A percentile compares a stretch with the other conserved stretches of the same genome.
phyloP scores from a whole-genome alignment of 192 early-diverging fungal species.

The Coemansia sp. region DNA sequence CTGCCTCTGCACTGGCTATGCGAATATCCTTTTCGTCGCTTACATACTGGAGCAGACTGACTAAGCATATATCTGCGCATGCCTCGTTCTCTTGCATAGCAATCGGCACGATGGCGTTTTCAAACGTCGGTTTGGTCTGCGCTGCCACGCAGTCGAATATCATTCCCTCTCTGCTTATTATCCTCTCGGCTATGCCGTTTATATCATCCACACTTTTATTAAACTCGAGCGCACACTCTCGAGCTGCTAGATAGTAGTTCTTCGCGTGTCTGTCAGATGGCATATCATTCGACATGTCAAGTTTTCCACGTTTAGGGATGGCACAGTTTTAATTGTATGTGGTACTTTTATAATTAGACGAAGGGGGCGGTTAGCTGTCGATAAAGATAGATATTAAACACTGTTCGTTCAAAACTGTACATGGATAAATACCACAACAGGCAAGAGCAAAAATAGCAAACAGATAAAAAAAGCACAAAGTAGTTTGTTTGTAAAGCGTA shows the following conservation, averaged over 20 bases:
- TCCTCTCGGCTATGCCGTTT: not conserved
- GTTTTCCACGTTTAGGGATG: too few relatives aligned
- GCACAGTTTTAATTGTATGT: too few relatives aligned
- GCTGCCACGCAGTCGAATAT: slow-evolving; percentile 16
- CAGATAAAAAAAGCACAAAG: too few relatives aligned
- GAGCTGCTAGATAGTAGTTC: not conserved
- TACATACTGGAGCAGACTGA: slow-evolving; percentile 13
- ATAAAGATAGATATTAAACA: too few relatives aligned
- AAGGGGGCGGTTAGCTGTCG: too few relatives aligned
- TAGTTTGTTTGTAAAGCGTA: too few relatives aligned
- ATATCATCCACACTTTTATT: not conserved
- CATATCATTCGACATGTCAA: too few relatives aligned
- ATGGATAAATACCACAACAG: too few relatives aligned
- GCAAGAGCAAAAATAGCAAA: too few relatives aligned
- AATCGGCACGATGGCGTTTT: slow-evolving; percentile 27
- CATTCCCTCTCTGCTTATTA: not conserved
- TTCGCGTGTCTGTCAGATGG: not conserved
- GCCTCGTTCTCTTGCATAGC: slow-evolving; percentile 22
- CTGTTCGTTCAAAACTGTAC: too few relatives aligned
- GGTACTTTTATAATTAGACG: not conserved
- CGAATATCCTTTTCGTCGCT: slow-evolving; percentile 56
- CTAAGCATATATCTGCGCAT: not conserved
- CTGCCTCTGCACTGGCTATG: slow-evolving; percentile 59
- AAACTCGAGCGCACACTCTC: not conserved
- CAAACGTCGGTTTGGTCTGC: slow-evolving; percentile 30